These are phyloP conservation scores for Astragalus membranaceus DNA, from an alignment of 306 rosid genomes.

Conservation along the genomic window DNA sequence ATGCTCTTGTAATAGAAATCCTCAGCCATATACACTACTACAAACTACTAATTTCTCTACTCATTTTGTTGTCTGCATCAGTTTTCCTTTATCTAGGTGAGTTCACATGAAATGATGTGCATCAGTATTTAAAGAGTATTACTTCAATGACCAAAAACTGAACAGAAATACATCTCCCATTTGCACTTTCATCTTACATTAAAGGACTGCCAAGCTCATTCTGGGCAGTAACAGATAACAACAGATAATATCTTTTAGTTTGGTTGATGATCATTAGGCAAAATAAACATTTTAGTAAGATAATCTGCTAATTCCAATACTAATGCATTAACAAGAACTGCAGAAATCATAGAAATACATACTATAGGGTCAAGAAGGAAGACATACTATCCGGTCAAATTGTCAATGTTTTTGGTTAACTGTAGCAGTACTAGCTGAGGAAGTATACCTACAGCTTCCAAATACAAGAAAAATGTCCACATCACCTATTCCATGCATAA, in stretches of 20 bases:
- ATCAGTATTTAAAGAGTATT: background rate
- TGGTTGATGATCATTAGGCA: background rate
- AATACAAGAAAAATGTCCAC: slow-evolving; percentile 85
- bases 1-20: too few relatives aligned
- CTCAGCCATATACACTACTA: background rate
- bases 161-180: background rate
- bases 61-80: background rate
- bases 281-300: slow-evolving; percentile 1
- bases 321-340: background rate
- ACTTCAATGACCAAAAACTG: background rate
- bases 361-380: slow-evolving; percentile 46
- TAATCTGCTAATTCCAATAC: background rate
- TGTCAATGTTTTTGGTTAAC: slow-evolving; percentile 87
- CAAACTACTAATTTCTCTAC: background rate
- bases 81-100: background rate
- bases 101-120: slow-evolving; percentile 4
- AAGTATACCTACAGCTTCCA: slow-evolving; percentile 93
- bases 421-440: slow-evolving; percentile 81
- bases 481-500: slow-evolving; percentile 49
- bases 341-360: background rate
- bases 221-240: background rate
- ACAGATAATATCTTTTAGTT: background rate
- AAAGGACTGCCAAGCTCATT: background rate
- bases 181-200: background rate
- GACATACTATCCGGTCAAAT: slow-evolving; percentile 84